Percentiles rank a stretch among this genome's conserved stretches.
Evolutionary conservation across 192 early-diverging fungal genomes (phyloP).

Genomic region (Backusella liffmaniae): DNA sequence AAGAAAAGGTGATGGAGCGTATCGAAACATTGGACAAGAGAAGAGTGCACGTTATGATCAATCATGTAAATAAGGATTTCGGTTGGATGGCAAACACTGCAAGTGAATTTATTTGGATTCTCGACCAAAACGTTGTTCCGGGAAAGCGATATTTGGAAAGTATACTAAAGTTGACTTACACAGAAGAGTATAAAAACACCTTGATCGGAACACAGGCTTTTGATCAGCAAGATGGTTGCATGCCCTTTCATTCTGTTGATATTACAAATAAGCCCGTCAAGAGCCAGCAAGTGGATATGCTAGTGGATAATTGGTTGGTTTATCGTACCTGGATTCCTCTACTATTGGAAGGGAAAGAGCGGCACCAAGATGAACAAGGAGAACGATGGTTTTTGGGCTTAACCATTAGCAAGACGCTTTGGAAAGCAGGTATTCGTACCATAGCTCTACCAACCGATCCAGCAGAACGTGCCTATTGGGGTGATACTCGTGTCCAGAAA

Average conservation of each 20-base stretch:
- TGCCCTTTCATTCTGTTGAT: constrained; percentile 9
- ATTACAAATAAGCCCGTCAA: constrained; percentile 6
- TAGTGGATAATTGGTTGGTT: constrained; percentile 29
- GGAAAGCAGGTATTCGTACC: constrained; percentile 39
- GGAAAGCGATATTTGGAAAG: constrained; percentile 42
- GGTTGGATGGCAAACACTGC: constrained; percentile 16
- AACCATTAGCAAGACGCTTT: constrained; percentile 13
- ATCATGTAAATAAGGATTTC: constrained; percentile 7
- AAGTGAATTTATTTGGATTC: constrained; percentile 42
- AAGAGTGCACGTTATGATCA: background rate
- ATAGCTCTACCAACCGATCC: constrained; percentile 46
- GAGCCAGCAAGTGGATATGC: constrained; percentile 21
- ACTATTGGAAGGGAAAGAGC: background rate
- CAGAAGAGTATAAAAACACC: constrained; percentile 42
- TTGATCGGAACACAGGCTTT: constrained; percentile 45
- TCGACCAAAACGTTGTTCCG: constrained; percentile 45
- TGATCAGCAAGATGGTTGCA: background rate
- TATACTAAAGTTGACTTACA: constrained; percentile 33
- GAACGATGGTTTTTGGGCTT: constrained; percentile 1
- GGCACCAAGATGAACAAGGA: no score
- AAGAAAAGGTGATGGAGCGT: background rate
- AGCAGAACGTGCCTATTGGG: constrained; percentile 40
- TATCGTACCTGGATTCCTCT: constrained; percentile 22
- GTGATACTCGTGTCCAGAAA: constrained; percentile 33
- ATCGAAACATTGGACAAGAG: background rate